Evolutionary conservation across 2,329 filamentous ascomycete species (phyloP).

Genomic region (Neoarthrinium moseri): DNA sequence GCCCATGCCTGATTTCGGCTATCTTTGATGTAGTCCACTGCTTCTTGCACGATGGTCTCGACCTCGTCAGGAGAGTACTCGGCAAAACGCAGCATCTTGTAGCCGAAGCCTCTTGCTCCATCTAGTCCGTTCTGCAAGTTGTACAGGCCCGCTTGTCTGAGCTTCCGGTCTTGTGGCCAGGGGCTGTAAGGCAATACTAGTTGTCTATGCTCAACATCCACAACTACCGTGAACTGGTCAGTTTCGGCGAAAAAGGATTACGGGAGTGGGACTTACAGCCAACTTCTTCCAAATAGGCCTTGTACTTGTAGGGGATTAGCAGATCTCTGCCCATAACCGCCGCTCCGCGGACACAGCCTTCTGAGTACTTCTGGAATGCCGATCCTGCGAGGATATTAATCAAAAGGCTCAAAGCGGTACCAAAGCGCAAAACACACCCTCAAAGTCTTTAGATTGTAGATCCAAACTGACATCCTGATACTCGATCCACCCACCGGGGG

Average conservation of each 20-base stretch:
- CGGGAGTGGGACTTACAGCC: constrained; percentile 4
- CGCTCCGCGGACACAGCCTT: neutral
- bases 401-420: no score
- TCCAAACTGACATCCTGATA: neutral
- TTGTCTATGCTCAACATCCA: neutral
- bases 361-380: no score
- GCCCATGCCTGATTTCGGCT: neutral
- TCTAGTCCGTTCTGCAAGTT: neutral
- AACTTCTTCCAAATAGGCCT: neutral
- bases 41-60: neutral
- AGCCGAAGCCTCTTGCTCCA: neutral
- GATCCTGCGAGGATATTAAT: no score
- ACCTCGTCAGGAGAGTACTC: neutral
- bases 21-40: neutral
- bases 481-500: constrained; percentile 8
- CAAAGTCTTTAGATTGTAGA: neutral
- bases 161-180: neutral
- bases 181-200: neutral
- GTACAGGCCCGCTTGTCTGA: neutral
- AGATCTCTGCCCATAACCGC: neutral
- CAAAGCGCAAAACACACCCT: neutral
- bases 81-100: neutral
- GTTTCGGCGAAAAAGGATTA: no score
- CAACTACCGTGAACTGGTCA: neutral
- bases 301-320: neutral